Percentiles rank a stretch among this genome's conserved stretches.
phyloP scores from a whole-genome alignment of 305 asterid species.

The Solanum hybrid region DNA sequence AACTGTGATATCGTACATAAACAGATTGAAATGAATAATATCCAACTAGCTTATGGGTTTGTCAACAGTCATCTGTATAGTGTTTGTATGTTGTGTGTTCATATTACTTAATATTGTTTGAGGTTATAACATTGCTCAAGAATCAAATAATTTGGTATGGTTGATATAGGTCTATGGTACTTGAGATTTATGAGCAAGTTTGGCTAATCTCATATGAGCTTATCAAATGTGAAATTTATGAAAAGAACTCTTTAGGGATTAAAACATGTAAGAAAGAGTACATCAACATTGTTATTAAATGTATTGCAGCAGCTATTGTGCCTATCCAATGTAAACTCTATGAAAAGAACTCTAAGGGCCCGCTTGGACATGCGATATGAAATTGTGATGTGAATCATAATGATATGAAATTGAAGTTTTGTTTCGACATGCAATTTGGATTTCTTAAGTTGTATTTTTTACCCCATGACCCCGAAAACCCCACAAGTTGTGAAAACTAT shows the following conservation, averaged over 20 bases:
- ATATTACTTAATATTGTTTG: neutral
- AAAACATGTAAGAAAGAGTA: neutral
- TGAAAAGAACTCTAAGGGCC: neutral
- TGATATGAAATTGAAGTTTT: neutral
- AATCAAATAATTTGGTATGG: neutral
- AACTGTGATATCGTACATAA: neutral
- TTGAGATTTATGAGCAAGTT: neutral
- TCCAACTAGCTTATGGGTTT: neutral
- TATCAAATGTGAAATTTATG: neutral
- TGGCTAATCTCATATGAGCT: neutral
- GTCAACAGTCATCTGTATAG: neutral
- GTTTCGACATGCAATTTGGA: neutral
- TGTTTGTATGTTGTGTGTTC: neutral
- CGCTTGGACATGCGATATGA: neutral
- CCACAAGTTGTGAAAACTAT: neutral
- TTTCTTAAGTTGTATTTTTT: neutral
- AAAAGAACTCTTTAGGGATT: neutral
- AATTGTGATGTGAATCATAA: neutral
- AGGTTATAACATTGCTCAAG: neutral
- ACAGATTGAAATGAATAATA: neutral
- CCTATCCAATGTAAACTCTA: neutral
- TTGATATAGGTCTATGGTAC: neutral
- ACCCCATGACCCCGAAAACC: neutral
- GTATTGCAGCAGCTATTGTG: neutral
- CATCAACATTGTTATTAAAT: neutral